These are phyloP conservation scores for Ceratocystis colombiana DNA, from an alignment of 2,329 filamentous ascomycete genomes.

Conservation along the genomic window DNA sequence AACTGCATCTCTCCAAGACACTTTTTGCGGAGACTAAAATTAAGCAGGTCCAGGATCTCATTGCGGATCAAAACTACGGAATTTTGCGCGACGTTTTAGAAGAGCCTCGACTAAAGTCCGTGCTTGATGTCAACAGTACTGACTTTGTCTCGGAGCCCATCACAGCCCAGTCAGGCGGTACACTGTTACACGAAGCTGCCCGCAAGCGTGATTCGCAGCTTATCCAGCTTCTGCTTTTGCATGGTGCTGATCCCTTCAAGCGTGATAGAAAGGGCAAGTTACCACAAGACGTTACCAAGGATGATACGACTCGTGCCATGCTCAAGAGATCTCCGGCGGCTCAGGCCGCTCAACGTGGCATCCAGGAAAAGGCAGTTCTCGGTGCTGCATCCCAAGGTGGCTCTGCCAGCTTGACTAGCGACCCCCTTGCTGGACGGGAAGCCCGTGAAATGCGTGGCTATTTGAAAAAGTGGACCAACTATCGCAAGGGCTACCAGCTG, in stretches of 20 bases:
- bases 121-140: constrained; percentile 83
- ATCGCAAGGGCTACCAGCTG: constrained; percentile 91
- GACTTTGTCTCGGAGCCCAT: constrained; percentile 74
- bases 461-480: constrained; percentile 99
- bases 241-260: constrained; percentile 91
- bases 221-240: constrained; percentile 80
- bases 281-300: constrained; percentile 91
- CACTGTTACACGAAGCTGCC: constrained; percentile 84
- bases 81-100: constrained; percentile 68
- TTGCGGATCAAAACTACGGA: constrained; percentile 63
- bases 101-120: constrained; percentile 73
- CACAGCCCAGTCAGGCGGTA: constrained; percentile 76
- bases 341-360: constrained; percentile 83
- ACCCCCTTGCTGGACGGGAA: constrained; percentile 66
- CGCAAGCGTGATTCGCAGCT: constrained; percentile 76
- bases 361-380: constrained; percentile 93
- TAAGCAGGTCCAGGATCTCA: constrained; percentile 70
- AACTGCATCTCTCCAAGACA: constrained; percentile 80
- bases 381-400: constrained; percentile 53
- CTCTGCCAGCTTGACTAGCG: constrained; percentile 44
- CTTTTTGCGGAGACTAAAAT: constrained; percentile 82
- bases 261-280: constrained; percentile 91
- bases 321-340: constrained; percentile 91
- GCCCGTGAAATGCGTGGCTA: constrained; percentile 97
- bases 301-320: constrained; percentile 78